A percentile compares a stretch with the other conserved stretches of the same genome.
These are phyloP conservation scores for Fusarium sp. DNA, from an alignment of 2,329 filamentous ascomycete species.

Conservation along the genomic window DNA sequence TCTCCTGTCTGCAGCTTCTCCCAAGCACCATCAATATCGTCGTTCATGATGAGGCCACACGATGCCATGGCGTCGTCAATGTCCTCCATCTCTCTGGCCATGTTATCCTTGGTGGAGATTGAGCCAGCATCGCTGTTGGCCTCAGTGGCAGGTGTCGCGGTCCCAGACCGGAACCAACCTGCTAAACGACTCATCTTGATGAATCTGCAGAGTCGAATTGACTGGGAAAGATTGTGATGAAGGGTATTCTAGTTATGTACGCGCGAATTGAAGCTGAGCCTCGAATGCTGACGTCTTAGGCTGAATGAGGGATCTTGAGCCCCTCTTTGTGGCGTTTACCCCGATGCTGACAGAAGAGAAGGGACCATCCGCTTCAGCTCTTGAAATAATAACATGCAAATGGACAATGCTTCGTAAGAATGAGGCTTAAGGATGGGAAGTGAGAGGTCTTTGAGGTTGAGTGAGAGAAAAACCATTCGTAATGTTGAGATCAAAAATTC, in stretches of 20 bases:
- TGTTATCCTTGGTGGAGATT: conserved; percentile 40
- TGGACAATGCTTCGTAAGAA: background rate
- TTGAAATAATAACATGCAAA: background rate
- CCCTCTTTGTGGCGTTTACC: conserved; percentile 39
- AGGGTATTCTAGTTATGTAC: background rate
- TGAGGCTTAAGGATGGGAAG: background rate
- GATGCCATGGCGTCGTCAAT: conserved; percentile 72
- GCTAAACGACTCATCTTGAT: conserved; percentile 60
- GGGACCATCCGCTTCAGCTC: background rate
- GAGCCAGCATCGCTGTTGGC: conserved; percentile 48
- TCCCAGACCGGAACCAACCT: conserved; percentile 63
- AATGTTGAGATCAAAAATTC: conserved; percentile 14
- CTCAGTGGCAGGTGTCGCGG: conserved; percentile 45
- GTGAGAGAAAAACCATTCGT: conserved; percentile 25
- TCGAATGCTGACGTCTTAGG: conserved; percentile 40
- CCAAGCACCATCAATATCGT: conserved; percentile 89
- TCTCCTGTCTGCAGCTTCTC: conserved; percentile 75
- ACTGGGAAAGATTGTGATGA: background rate
- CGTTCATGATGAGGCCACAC: conserved; percentile 82
- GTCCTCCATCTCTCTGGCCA: conserved; percentile 62
- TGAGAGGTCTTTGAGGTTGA: background rate
- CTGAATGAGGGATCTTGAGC: conserved; percentile 27
- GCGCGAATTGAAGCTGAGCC: conserved; percentile 23
- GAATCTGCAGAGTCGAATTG: background rate
- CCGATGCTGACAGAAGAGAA: background rate